Percentiles rank a stretch among this genome's conserved stretches.
Evolutionary conservation across 768 basidiomycete genomes (phyloP).

Genomic region (Pisolithus marmoratus): DNA sequence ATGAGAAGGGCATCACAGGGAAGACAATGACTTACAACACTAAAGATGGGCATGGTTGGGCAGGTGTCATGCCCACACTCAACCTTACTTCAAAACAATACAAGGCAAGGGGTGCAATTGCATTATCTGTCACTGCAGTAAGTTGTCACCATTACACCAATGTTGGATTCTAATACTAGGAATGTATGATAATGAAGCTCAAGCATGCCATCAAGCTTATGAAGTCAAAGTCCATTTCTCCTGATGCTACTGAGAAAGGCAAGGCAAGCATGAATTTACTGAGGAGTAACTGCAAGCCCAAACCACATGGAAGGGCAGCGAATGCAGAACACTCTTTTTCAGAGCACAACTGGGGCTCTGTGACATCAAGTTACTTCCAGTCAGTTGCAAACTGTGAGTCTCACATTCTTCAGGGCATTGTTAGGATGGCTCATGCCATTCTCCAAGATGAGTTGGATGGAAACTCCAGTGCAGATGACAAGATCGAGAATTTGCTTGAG

Average conservation of each 20-base stretch:
- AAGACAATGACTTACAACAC: neutral
- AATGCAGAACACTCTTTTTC: neutral
- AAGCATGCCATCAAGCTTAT: neutral
- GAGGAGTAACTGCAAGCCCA: too few species aligned
- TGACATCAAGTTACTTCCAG: neutral
- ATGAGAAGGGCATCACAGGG: neutral
- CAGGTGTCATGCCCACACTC: neutral
- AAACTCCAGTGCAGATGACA: neutral
- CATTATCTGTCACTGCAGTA: neutral
- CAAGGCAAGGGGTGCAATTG: neutral
- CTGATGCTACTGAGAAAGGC: neutral
- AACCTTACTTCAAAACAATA: neutral
- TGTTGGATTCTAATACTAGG: neutral
- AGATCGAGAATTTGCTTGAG: neutral
- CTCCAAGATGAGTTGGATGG: neutral
- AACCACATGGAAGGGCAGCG: neutral
- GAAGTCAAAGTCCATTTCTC: neutral
- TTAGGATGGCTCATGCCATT: neutral
- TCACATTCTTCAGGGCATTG: neutral
- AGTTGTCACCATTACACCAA: neutral
- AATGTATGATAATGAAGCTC: neutral
- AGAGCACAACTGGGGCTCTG: neutral
- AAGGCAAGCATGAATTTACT: neutral
- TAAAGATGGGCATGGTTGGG: neutral
- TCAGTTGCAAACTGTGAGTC: neutral